Conservation (phyloP, 441 rosid genomes). For the Pelargonium australe region DNA sequence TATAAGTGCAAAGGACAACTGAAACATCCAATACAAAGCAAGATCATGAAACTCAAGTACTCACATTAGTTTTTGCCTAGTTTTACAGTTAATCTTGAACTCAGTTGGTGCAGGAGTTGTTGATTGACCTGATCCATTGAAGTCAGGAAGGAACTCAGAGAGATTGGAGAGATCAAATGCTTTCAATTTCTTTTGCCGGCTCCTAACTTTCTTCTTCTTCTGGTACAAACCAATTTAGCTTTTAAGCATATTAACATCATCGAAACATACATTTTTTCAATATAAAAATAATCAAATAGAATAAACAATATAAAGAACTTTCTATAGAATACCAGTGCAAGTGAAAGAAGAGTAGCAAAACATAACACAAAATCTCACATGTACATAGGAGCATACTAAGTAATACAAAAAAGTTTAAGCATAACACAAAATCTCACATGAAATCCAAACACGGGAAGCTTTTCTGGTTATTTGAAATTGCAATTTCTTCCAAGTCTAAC, state of each 20-base stretch:
- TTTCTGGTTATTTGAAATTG: too few species aligned
- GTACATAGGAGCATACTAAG: neutral
- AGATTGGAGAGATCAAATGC: conserved; percentile 62
- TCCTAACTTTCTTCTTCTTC: conserved; percentile 38
- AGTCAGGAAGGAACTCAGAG: conserved; percentile 68
- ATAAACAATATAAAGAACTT: neutral
- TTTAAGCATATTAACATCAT: conserved; percentile 12
- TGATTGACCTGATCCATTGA: conserved; percentile 32
- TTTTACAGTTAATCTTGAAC: conserved; percentile 63
- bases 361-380: too few species aligned
- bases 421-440: too few species aligned
- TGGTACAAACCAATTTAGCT: conserved; percentile 22
- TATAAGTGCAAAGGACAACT: neutral
- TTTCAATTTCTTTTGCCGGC: conserved; percentile 62
- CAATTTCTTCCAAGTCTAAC: too few species aligned
- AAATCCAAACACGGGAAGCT: too few species aligned
- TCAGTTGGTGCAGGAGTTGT: conserved; percentile 25
- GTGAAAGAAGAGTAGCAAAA: neutral
- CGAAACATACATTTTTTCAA: neutral
- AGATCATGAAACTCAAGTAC: conserved; percentile 15
- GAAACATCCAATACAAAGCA: neutral
- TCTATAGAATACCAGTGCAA: too few species aligned
- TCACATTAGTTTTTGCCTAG: conserved; percentile 55
- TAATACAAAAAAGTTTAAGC: neutral
- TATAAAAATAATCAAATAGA: neutral